Evolutionary conservation across 1,284 basidiomycete species (phyloP).

Genomic region (Schizophyllum amplum): DNA sequence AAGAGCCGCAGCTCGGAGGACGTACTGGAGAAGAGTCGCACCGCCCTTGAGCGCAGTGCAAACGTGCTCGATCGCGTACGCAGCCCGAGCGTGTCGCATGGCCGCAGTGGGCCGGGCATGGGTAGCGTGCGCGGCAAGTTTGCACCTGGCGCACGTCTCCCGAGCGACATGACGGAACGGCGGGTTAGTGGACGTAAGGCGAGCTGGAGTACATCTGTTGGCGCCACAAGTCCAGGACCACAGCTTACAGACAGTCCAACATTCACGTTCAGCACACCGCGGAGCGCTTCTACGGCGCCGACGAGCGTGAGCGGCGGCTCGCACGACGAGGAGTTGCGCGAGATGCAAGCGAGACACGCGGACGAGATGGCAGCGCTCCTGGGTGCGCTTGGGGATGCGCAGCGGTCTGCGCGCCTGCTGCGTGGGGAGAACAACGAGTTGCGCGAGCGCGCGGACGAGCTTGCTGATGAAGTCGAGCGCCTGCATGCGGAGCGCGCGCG

Average conservation of each 20-base stretch:
- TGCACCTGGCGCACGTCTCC: too few species aligned
- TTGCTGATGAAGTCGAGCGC: constrained; percentile 34
- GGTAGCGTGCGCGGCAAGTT: constrained; percentile 2
- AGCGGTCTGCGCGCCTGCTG: constrained; percentile 50
- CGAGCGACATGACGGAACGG: constrained; percentile 5
- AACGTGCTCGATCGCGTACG: constrained; percentile 9
- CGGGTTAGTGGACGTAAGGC: constrained; percentile 10
- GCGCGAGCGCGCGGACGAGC: constrained; percentile 41
- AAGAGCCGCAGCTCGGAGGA: constrained; percentile 10
- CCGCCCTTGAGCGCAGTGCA: constrained; percentile 15
- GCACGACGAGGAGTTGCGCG: constrained; percentile 23
- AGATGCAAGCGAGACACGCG: constrained; percentile 56
- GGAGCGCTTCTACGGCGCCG: constrained; percentile 37
- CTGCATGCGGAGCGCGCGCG: constrained; percentile 16
- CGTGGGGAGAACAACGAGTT: constrained; percentile 62
- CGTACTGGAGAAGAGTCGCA: constrained; percentile 8
- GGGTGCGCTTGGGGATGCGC: constrained; percentile 62
- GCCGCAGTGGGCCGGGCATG: constrained; percentile 1
- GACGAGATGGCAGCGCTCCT: constrained; percentile 62
- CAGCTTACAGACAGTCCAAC: constrained; percentile 43
- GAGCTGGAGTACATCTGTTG: constrained; percentile 16
- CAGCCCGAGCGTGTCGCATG: not conserved
- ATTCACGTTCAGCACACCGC: constrained; percentile 35
- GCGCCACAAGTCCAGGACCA: constrained; percentile 15
- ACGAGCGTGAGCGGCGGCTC: constrained; percentile 31